Percentiles rank a stretch among this genome's conserved stretches.
Evolutionary conservation across 75 land plant species (phyloP).

Genomic region (Sequoiadendron giganteum): DNA sequence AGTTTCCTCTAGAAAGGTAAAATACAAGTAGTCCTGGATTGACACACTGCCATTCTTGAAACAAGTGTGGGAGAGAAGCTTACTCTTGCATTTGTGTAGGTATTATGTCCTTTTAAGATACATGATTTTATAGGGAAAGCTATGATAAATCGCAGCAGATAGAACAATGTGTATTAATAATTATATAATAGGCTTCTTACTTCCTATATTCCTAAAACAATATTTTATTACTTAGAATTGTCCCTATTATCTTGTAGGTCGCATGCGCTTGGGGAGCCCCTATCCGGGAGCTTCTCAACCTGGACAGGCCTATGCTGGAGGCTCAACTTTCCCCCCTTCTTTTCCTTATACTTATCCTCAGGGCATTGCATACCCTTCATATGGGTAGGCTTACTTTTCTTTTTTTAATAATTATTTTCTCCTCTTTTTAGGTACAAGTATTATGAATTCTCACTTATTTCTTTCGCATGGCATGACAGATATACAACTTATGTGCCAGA

Average conservation of each 20-base stretch:
- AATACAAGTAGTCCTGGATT: neutral
- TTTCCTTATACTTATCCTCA: neutral
- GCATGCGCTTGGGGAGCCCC: slow-evolving; percentile 5
- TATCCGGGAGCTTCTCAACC: slow-evolving; percentile 10
- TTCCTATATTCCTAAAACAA: neutral
- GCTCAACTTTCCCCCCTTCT: slow-evolving; percentile 8
- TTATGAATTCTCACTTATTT: neutral
- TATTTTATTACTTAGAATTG: neutral
- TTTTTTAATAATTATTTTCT: neutral
- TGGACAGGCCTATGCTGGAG: slow-evolving; percentile 11
- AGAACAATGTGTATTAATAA: neutral
- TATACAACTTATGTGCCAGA: slow-evolving; percentile 8
- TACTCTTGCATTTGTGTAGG: neutral
- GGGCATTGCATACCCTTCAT: slow-evolving; percentile 9
- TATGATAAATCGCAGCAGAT: neutral
- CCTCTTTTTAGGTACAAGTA: neutral
- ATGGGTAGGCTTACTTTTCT: slow-evolving; percentile 3
- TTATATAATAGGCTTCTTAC: neutral
- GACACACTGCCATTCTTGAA: neutral
- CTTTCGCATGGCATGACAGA: slow-evolving; percentile 11
- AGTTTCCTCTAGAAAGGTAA: neutral
- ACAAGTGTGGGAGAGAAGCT: neutral
- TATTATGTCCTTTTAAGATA: neutral
- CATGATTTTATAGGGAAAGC: neutral
- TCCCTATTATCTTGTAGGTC: slow-evolving; percentile 9